Evolutionary conservation across 2,329 filamentous ascomycete species (phyloP).

Genomic region (Exophiala sp.): DNA sequence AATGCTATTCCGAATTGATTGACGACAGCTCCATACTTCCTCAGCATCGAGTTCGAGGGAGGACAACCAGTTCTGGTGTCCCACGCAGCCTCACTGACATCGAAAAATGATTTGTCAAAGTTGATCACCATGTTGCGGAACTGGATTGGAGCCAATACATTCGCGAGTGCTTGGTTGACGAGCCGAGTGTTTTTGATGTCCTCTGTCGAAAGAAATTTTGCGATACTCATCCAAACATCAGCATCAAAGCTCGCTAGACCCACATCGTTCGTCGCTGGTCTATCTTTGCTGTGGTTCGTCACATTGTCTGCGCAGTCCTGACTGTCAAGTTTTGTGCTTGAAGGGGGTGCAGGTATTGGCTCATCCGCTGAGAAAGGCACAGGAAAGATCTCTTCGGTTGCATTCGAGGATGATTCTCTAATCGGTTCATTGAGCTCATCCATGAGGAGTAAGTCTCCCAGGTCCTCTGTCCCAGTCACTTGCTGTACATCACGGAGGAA

Average conservation of each 20-base stretch:
- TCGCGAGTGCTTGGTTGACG: constrained; percentile 58
- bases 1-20: constrained; percentile 64
- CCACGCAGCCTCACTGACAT: constrained; percentile 27
- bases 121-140: constrained; percentile 64
- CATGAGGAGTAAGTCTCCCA: neutral
- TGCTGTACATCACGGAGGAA: constrained; percentile 5
- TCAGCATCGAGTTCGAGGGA: constrained; percentile 57
- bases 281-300: too few relatives aligned
- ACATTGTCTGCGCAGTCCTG: too few relatives aligned
- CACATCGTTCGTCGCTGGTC: too few relatives aligned
- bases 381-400: neutral
- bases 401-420: neutral
- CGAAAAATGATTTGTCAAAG: constrained; percentile 60
- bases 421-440: neutral
- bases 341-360: too few relatives aligned
- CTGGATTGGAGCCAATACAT: constrained; percentile 54
- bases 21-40: constrained; percentile 59
- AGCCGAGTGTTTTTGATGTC: constrained; percentile 61
- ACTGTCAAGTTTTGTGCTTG: too few relatives aligned
- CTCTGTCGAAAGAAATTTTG: constrained; percentile 52
- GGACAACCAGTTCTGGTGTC: constrained; percentile 32
- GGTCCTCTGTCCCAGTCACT: neutral
- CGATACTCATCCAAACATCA: constrained; percentile 61
- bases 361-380: too few relatives aligned
- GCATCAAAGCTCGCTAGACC: constrained; percentile 46